phyloP scores from a whole-genome alignment of 2,329 filamentous ascomycete genomes.

The Ceratocystis ficicola region DNA sequence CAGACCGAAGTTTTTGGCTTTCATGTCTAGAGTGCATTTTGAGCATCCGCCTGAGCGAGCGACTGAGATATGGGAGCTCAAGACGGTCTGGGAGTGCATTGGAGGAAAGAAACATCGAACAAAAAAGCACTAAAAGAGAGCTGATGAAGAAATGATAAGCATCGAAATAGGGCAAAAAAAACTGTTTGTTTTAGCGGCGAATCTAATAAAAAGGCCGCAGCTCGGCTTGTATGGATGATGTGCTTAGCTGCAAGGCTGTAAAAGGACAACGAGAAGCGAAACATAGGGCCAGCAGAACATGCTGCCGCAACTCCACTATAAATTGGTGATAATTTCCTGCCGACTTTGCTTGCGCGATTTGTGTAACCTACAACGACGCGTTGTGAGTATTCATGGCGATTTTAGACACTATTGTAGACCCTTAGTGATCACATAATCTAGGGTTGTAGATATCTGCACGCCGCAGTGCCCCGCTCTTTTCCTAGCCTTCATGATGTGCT shows the following conservation, averaged over 20 bases:
- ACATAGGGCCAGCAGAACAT: not conserved
- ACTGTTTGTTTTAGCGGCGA: not conserved
- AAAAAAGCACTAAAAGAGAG: not conserved
- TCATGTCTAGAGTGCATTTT: not conserved
- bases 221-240: not conserved
- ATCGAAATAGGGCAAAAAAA: not conserved
- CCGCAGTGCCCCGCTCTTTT: not conserved
- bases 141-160: not conserved
- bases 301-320: not conserved
- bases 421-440: not conserved
- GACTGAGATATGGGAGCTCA: constrained; percentile 9
- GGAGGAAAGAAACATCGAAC: not conserved
- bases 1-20: not conserved
- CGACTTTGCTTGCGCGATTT: not conserved
- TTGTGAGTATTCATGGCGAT: not conserved
- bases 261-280: not conserved
- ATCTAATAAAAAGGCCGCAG: not conserved
- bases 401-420: not conserved
- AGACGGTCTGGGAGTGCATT: not conserved
- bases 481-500: not conserved
- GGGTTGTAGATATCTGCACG: not conserved
- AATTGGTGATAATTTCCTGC: not conserved
- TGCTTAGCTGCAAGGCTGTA: too few relatives aligned
- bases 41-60: constrained; percentile 1
- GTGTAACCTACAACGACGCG: not conserved